These are phyloP conservation scores for Misopates orontium DNA, from an alignment of 257 asterid genomes.

Conservation along the genomic window DNA sequence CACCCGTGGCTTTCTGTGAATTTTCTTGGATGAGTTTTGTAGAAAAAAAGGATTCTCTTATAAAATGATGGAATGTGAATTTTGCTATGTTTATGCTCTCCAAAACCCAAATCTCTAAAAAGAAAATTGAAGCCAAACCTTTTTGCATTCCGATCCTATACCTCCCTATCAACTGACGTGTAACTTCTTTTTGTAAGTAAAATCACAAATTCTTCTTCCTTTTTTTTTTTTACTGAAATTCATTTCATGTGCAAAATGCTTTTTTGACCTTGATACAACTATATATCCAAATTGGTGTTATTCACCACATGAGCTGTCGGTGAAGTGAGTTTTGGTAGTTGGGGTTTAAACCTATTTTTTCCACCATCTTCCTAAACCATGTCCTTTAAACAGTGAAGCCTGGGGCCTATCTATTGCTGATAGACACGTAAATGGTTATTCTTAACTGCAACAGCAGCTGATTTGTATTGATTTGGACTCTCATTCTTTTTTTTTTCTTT, in stretches of 20 bases:
- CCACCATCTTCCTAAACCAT: conserved; percentile 2
- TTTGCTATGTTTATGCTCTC: background rate
- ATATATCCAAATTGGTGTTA: conserved; percentile 8
- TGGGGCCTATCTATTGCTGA: background rate
- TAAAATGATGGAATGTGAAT: conserved; percentile 18
- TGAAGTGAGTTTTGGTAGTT: background rate
- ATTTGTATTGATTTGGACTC: background rate
- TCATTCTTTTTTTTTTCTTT: background rate
- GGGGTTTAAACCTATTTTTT: conserved; percentile 4
- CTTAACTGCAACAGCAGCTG: background rate
- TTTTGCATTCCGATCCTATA: background rate
- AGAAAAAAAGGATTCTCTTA: conserved; percentile 5
- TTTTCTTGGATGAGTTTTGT: background rate
- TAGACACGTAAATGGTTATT: conserved; percentile 11
- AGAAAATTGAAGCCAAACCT: background rate
- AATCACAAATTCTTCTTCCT: background rate
- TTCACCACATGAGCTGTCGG: background rate
- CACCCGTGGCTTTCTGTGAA: conserved; percentile 1
- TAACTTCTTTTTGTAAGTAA: background rate
- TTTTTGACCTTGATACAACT: background rate
- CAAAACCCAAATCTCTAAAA: conserved; percentile 1
- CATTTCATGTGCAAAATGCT: conserved; percentile 10
- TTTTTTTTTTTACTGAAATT: background rate
- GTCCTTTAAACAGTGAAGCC: conserved; percentile 7
- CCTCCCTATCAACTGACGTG: background rate